A percentile compares a stretch with the other conserved stretches of the same genome.
These are phyloP conservation scores for Candida coquimbonensis DNA, from an alignment of 805 yeast species.

Conservation along the genomic window DNA sequence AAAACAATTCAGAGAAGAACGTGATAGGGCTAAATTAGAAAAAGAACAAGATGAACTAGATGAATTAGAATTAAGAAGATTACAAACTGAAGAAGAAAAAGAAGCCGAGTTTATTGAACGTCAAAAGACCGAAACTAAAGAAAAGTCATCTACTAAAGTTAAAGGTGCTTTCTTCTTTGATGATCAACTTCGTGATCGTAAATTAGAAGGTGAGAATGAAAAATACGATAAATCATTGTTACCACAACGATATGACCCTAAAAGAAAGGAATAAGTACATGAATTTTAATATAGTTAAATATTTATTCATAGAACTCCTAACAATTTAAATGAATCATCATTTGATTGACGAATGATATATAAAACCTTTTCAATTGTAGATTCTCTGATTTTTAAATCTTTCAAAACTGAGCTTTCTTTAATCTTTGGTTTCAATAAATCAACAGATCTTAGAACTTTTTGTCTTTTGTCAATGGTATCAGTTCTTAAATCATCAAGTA, in stretches of 20 bases:
- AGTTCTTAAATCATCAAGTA: conserved; percentile 15
- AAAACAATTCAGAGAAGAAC: conserved; percentile 38
- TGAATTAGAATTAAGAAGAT: conserved; percentile 18
- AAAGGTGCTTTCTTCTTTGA: conserved; percentile 20
- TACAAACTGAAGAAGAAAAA: conserved; percentile 19
- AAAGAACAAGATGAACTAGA: conserved; percentile 21
- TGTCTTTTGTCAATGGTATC: conserved; percentile 10
- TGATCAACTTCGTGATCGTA: conserved; percentile 4
- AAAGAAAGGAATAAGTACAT: not conserved
- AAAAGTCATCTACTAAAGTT: not conserved
- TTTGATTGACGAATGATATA: conserved; percentile 15
- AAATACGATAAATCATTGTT: conserved; percentile 10
- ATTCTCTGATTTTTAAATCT: conserved; percentile 7
- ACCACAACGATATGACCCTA: conserved; percentile 10
- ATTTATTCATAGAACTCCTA: conserved; percentile 13
- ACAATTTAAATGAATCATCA: conserved; percentile 17
- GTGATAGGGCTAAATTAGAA: conserved; percentile 15
- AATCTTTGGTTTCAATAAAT: not conserved
- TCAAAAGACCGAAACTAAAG: conserved; percentile 1
- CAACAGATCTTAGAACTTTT: not conserved
- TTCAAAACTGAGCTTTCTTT: conserved; percentile 4
- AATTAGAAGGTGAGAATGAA: conserved; percentile 10
- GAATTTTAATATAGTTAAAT: not conserved
- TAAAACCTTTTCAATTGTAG: conserved; percentile 7
- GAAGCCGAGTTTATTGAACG: conserved; percentile 14